phyloP scores from a whole-genome alignment of 257 asterid genomes.

The Rubia yunnanensis region DNA sequence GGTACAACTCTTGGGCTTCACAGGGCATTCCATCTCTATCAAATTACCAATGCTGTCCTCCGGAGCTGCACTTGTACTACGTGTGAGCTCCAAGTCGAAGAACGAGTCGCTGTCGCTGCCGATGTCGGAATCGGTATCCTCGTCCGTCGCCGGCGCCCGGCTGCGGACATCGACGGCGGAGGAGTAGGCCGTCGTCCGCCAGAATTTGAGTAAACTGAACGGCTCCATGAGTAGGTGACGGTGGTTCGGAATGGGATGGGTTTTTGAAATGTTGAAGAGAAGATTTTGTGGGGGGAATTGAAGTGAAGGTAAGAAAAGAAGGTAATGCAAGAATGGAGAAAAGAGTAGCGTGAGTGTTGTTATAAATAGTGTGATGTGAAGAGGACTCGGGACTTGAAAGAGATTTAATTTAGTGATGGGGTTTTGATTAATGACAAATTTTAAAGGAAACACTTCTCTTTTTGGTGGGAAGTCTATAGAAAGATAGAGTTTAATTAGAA shows the following conservation, averaged over 20 bases:
- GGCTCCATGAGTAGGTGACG: conserved; percentile 42
- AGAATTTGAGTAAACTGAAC: conserved; percentile 41
- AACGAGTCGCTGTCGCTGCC: conserved; percentile 51
- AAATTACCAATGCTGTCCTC: conserved; percentile 4
- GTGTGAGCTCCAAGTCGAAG: conserved; percentile 52
- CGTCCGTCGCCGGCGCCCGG: conserved; percentile 22
- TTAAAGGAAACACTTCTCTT: no score
- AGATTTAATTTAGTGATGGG: not conserved
- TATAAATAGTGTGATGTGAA: not conserved
- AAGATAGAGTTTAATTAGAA: no score
- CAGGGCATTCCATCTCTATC: conserved; percentile 1
- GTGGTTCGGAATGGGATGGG: not conserved
- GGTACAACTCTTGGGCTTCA: no score
- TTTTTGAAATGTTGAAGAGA: not conserved
- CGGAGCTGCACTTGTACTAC: conserved; percentile 23
- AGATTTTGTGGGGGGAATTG: not conserved
- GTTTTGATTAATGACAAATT: no score
- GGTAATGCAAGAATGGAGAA: not conserved
- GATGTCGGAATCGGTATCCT: conserved; percentile 35
- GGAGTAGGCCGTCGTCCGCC: conserved; percentile 35
- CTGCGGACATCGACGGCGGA: conserved; percentile 20
- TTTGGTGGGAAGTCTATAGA: no score
- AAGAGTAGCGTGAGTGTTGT: conserved; percentile 1
- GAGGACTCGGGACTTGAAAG: not conserved
- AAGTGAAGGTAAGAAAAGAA: conserved; percentile 3